Evolutionary conservation across 257 asterid species (phyloP).

Genomic region (Agastache rugosa): DNA sequence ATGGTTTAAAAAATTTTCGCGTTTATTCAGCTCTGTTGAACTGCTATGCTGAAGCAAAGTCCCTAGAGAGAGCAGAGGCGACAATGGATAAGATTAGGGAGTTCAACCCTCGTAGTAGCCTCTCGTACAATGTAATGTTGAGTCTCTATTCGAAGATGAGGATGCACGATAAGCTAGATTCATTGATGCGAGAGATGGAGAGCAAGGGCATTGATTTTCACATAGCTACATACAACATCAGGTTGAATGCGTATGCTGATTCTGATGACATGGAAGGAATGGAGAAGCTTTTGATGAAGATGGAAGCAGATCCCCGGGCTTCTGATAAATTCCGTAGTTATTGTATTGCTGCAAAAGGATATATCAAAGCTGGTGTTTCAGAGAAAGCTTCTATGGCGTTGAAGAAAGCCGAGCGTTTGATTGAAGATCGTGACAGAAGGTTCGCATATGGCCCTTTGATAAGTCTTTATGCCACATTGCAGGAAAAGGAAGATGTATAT

Average conservation of each 20-base stretch:
- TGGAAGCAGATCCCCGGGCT: slow-evolving; percentile 56
- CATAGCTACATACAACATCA: slow-evolving; percentile 39
- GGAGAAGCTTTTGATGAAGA: slow-evolving; percentile 55
- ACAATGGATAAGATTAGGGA: slow-evolving; percentile 29
- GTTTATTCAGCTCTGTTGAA: slow-evolving; percentile 39
- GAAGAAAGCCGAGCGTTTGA: slow-evolving; percentile 45
- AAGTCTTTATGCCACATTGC: slow-evolving; percentile 50
- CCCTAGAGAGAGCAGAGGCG: slow-evolving; percentile 42
- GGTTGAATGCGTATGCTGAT: slow-evolving; percentile 43
- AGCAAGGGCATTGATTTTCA: slow-evolving; percentile 39
- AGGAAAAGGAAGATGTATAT: slow-evolving; percentile 46
- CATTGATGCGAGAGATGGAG: slow-evolving; percentile 53
- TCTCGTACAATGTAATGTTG: slow-evolving; percentile 47
- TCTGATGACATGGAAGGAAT: slow-evolving; percentile 40
- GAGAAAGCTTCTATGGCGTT: slow-evolving; percentile 42
- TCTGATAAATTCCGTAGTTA: slow-evolving; percentile 31
- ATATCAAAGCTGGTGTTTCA: slow-evolving; percentile 43
- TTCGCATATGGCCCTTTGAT: slow-evolving; percentile 37
- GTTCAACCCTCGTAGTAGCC: neutral
- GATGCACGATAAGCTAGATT: slow-evolving; percentile 40
- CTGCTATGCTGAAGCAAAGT: slow-evolving; percentile 35
- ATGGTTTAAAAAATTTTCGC: neutral
- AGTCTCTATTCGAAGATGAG: slow-evolving; percentile 46
- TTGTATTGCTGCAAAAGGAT: slow-evolving; percentile 52
- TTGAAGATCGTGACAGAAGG: slow-evolving; percentile 1